These are phyloP conservation scores for Puccinia horiana DNA, from an alignment of 1,284 basidiomycete species.

Conservation along the genomic window DNA sequence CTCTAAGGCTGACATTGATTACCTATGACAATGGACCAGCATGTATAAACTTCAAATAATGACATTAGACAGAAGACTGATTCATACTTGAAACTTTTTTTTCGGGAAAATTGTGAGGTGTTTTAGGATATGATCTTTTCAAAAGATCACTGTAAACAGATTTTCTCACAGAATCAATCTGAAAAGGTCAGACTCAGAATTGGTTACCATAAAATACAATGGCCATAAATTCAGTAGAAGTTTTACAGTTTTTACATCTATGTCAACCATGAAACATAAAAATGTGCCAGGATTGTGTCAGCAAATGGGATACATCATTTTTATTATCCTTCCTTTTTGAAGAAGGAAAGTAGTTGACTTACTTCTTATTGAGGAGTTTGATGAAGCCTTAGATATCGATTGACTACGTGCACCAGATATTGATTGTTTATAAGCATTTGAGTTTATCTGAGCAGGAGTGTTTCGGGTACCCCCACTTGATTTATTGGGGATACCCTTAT, in stretches of 20 bases:
- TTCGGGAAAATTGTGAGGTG: too few relatives aligned
- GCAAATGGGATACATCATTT: neutral
- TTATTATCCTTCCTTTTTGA: neutral
- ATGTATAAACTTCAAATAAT: too few relatives aligned
- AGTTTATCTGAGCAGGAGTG: conserved; percentile 12
- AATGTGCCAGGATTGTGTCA: neutral
- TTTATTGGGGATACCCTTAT: neutral
- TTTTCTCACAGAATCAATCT: neutral
- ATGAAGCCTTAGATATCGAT: neutral
- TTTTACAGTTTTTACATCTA: neutral
- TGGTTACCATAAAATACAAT: neutral
- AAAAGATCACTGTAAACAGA: neutral
- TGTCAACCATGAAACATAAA: neutral
- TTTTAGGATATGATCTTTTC: neutral
- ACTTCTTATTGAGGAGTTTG: neutral
- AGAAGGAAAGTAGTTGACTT: neutral
- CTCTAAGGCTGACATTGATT: too few relatives aligned
- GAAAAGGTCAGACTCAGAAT: neutral
- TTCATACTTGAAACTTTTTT: too few relatives aligned
- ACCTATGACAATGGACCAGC: too few relatives aligned
- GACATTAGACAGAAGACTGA: too few relatives aligned
- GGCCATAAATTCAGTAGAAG: neutral
- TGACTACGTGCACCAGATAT: neutral
- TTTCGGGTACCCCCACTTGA: neutral
- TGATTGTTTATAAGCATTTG: neutral